Evolutionary conservation across 768 basidiomycete genomes (phyloP), one percentile per base, ranked within the genome.

Genomic region (Xerocomellus amylosporus): DNA sequence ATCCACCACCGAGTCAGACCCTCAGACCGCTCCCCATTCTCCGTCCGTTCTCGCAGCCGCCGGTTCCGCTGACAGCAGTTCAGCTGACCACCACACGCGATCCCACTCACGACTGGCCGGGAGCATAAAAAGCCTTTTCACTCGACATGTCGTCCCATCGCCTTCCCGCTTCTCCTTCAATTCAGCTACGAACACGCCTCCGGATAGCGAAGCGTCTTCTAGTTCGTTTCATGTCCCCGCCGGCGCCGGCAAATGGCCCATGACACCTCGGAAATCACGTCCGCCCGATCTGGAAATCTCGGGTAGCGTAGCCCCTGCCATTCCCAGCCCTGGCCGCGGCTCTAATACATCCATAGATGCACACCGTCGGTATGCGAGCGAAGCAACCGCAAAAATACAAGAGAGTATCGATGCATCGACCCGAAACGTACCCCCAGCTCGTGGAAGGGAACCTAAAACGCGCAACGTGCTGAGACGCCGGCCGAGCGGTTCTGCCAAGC

Each of bases 91-190:
- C 17, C 62, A 58, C 10, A 42, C 48, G 2, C 56, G 53, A 14
- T 49, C 56, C 20, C 51, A 56, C 15, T 65, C 67, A 10, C 57
- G 64, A 10, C 31, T 71, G 9, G 44, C 68, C 3, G 31, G 59
- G n/a, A 63, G 57, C 34, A 70, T 77, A 42, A 75, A 74, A 63
- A 70, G 65, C 10, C 64, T 77, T 1, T 62, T 77, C 12, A 64
- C 68, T 1, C 75, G 69, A 48, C 72, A 75, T 6, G 58, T 66
- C 1, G 46, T 63, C 1, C 56, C 59, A 0, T 68, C 66, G 0
- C 58, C 64, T 20, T 58, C 68, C 1, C 62, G 66, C 0, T 44
- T 62, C 44, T 60, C 68, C n/a, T 34, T 64, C 24, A 57, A 55
- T 6, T 68, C 69, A 2, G 5, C 51, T 8, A 36, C 31, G 0